Base-by-base conservation (phyloP, 2,329 filamentous ascomycete genomes). In the Trichophyton rubrum region DNA sequence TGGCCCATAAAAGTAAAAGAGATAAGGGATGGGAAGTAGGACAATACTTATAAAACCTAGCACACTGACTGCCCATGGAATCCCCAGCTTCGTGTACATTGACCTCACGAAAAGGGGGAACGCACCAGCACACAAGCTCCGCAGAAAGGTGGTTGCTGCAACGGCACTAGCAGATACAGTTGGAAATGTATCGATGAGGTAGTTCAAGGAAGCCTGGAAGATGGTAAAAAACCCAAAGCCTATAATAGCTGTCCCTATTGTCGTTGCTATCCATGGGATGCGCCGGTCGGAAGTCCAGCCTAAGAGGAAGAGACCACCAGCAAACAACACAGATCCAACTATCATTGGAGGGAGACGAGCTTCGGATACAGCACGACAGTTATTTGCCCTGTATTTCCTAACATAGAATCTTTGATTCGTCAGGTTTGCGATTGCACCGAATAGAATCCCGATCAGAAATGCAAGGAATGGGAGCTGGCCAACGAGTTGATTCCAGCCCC, bases 381-480 rank as follows among this genome's bases (percentile, higher is more conserved):
- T 27, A 27, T 27, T 27, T 27, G 24, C 24, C 24, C 24, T 27
- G 3, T 27, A 27, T 27, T 27, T 27, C 6, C 24, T 27, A 4
- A 27, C 6, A 27, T 27, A 27, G 24, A 27, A 27, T 5, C 3
- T 27, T 27, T 27, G 24, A 27, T 27, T 27, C 24, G 24, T 27
- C 24, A 27, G 24, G 24, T 27, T 27, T 27, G 24, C 24, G 24
- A 27, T 27, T 27, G 24, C 24, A 27, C 24, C 24, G 6, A 27
- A 27, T 27, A 27, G 24, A 27, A 27, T 27, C 24, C 24, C 24
- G 24, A 27, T 27, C 24, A 69, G 79, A 80, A n/a, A 79, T 74
- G 68, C 74, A 3, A 77, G 66, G 64, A 75, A 78, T 0, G 78
- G 77, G 0, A 79, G 64, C 1, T 74, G 73, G 7, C 75, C 73